Base-by-base conservation (phyloP, 768 basidiomycete species). In the Rhodosporidiobolus sp. region DNA sequence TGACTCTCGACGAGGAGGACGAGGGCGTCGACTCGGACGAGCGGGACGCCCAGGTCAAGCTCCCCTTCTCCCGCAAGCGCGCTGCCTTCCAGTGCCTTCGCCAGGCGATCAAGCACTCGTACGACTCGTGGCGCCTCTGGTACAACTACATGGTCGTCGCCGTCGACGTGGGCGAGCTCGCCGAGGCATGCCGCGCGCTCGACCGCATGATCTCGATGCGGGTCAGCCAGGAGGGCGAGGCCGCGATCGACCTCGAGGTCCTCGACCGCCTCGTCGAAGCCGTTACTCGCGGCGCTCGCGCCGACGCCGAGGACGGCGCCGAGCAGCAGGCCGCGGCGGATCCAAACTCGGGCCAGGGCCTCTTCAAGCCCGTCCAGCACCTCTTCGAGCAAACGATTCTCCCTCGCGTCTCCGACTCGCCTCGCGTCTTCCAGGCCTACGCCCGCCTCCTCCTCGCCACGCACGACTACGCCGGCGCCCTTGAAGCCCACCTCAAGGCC, bases 111-210 rank as follows among this genome's bases (percentile, higher is more conserved):
- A 88, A 88, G 76, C 87, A 86, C 80, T 86, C 87, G 60, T 90
- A 92, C 80, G 88, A 91, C 35, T 94, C 93, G 79, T 98, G 95
- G 94, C 87, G 92, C 28, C 94, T 99, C 90, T 99, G 96, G 96
- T 85, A 86, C 72, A 99, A 99, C 83, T 98, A 94, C 84, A 94
- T 92, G 89, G 84, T 96, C 78, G 89, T 98, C 35, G 86, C 91
- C 7, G 84, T 96, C 81, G 93, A 97, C 76, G 90, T 97, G 28
- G 95, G 94, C 12, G 94, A 98, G 79, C 85, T 97, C 60, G 84
- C 87, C 1, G 95, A 99, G 79, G 89, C 92, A 1, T 88, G 87
- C 69, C 88, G 91, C 50, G 95, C 94, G 0, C 84, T 92, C 30
- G 85, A 86, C 0, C 88, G 93, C 6, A 85, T 97, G 67, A 86